Base-by-base conservation (phyloP, 371 early-diverging fungal species). In the Mortierella sp. region DNA sequence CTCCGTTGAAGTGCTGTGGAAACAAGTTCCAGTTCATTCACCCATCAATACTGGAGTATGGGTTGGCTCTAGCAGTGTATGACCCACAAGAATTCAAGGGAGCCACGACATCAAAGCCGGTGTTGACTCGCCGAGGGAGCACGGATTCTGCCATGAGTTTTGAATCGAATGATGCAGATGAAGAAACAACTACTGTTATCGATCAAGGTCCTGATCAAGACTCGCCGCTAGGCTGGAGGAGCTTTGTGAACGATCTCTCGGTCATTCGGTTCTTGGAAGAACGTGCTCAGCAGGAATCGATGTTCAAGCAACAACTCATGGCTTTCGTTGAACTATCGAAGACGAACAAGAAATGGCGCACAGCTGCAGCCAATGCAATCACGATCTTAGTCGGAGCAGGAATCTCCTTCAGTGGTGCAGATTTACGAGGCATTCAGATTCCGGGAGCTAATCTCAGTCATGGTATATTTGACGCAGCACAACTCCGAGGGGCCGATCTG, bases 1-100 rank as follows among this genome's bases (percentile, higher is more conserved):
- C 31, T 2, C 57, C 57, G 3, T 31, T 57, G 4, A 21, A 1
- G 3, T 46, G 57, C 17, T 2, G 22, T 9, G 57, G 57, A 16
- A 46, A 34, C 19, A 27, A 46, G 16, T 19, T 29, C 37, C 57
- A 46, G 8, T 57, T 57, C 37, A 46, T 57, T 22, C 57, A 57
- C 17, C 27, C 19, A 3, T 57, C 57, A 17, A 3, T 57, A n/a
- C 46, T 46, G 34, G 57, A 57, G 2, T 47, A 57, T 19, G 28
- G 43, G 7, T 34, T 34, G 34, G 34, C 34, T 34, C 34, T 34
- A 7, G 34, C 34, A 7, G 34, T 34, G 10, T 48, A 22, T 48
- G 48, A 48, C 48, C 48, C 48, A 25, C 48, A 48, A 25, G 48
- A 48, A 12, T 13, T 13, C 4, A 48, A 48, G 9, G 14, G 13